Evolutionary conservation across 305 asterid species (phyloP), one percentile per base, ranked within the genome.

Genomic region (Lippia alba): DNA sequence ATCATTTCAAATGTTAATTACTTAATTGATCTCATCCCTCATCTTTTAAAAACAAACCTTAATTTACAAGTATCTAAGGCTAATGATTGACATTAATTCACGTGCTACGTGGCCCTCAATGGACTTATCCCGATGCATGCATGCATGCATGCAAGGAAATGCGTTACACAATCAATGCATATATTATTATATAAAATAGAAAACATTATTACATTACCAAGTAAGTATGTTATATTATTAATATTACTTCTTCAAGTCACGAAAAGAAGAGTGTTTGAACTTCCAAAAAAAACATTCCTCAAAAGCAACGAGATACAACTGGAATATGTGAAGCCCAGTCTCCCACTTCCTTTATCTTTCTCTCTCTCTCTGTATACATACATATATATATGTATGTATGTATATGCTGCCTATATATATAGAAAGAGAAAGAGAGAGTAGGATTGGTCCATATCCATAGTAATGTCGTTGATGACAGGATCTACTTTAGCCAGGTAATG

Each of bases 281-380:
- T 80, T 69, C 80, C 69, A 55, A 66, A 79, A 76, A 64, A 75
- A 67, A 75, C 80, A 82, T 80, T 76, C 92, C 90, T 91, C 87
- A 89, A 91, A 91, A 89, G 97, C 85, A 82, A 84, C 96, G 74
- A 81, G 68, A 82, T 77, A 82, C 87, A 84, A 72, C 83, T 82
- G 82, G 79, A 63, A 76, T 70, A 18, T 16, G 30, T 62, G 56
- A 83, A 66, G 63, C 74, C 69, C 72, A 54, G 67, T 76, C 76
- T 85, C 86, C 85, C 82, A 71, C 74, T 74, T 46, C 74, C 77
- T 68, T 61, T 60, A 68, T 56, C 40, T 56, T 66, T 62, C 57
- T 14, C 36, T 44, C 54, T 62, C 76, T 67, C 56, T 74, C 76
- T 33, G 6, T 2, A 50, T 15, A n/a, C 55, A n/a, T n/a, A n/a